Evolutionary conservation across 352 stramenopile genomes (phyloP).

Genomic region (Globisporangium carolinianum): DNA sequence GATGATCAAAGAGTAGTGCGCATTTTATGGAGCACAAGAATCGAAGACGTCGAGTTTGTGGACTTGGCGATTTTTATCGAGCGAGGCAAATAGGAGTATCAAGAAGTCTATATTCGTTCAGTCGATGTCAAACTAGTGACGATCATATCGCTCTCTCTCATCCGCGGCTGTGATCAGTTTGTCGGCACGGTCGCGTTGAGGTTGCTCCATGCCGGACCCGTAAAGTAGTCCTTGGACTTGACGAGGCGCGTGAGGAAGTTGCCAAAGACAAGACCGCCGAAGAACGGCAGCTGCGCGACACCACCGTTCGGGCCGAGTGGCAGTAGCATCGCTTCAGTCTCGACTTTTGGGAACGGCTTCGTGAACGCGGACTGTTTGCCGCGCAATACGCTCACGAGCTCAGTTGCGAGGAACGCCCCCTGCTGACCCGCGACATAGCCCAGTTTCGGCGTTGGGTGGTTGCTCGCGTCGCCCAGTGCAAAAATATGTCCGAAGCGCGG

Average conservation of each 20-base stretch:
- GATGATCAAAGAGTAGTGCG: too few species aligned
- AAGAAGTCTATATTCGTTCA: too few species aligned
- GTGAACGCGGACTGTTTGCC: not conserved
- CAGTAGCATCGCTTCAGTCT: slow-evolving; percentile 26
- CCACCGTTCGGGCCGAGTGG: slow-evolving; percentile 47
- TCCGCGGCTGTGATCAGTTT: not conserved
- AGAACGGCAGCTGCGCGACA: slow-evolving; percentile 42
- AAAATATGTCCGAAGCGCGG: slow-evolving; percentile 43
- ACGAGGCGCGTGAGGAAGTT: slow-evolving; percentile 40
- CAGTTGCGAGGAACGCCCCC: too few species aligned
- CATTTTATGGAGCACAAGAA: too few species aligned
- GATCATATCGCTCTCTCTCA: too few species aligned
- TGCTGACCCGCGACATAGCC: too few species aligned
- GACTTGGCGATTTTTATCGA: too few species aligned
- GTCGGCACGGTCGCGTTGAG: slow-evolving; percentile 22
- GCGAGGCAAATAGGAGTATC: too few species aligned
- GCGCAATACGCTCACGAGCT: too few species aligned
- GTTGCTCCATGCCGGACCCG: slow-evolving; percentile 23
- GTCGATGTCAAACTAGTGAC: too few species aligned
- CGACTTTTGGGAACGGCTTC: slow-evolving; percentile 15
- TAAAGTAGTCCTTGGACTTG: slow-evolving; percentile 48
- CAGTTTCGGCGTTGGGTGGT: slow-evolving; percentile 18
- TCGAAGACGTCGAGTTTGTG: too few species aligned
- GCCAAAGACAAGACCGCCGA: slow-evolving; percentile 40
- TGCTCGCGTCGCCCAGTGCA: slow-evolving; percentile 44